These are phyloP conservation scores for Akanthomyces muscarius DNA, from an alignment of 2,329 filamentous ascomycete genomes.

Conservation along the genomic window DNA sequence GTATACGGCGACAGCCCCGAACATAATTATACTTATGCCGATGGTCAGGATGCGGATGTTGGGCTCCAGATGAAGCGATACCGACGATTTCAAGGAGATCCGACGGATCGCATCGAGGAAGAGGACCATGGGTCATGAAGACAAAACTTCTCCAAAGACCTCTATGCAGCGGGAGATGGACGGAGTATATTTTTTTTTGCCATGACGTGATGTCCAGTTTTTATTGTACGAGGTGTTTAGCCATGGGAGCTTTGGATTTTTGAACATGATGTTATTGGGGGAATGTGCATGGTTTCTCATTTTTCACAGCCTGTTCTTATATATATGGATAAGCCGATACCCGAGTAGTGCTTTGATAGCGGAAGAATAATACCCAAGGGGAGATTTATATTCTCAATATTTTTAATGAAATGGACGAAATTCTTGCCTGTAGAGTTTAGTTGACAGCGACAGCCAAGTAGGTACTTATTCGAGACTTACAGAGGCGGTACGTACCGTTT, in stretches of 20 bases:
- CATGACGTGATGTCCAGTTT: not conserved
- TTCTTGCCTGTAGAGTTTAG: not conserved
- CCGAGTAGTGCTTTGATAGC: slow-evolving; percentile 9
- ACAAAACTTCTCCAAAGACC: not conserved
- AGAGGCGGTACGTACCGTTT: not conserved
- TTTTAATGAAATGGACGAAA: not conserved
- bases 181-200: not conserved
- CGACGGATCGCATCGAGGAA: slow-evolving; percentile 35
- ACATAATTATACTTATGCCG: slow-evolving; percentile 29
- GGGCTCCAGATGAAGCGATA: slow-evolving; percentile 35
- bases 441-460: not conserved
- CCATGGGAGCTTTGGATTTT: slow-evolving; percentile 10
- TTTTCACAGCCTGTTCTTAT: slow-evolving; percentile 7
- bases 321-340: slow-evolving; percentile 7
- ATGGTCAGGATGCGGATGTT: slow-evolving; percentile 30
- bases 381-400: not conserved
- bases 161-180: not conserved
- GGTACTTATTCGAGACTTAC: not conserved
- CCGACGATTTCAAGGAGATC: slow-evolving; percentile 31
- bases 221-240: not conserved
- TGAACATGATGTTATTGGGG: not conserved
- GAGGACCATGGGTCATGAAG: slow-evolving; percentile 25
- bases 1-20: slow-evolving; percentile 26
- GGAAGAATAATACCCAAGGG: slow-evolving; percentile 8
- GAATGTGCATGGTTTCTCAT: not conserved